phyloP scores from a whole-genome alignment of 192 early-diverging fungal species.

The Dimargaris cristalligena region DNA sequence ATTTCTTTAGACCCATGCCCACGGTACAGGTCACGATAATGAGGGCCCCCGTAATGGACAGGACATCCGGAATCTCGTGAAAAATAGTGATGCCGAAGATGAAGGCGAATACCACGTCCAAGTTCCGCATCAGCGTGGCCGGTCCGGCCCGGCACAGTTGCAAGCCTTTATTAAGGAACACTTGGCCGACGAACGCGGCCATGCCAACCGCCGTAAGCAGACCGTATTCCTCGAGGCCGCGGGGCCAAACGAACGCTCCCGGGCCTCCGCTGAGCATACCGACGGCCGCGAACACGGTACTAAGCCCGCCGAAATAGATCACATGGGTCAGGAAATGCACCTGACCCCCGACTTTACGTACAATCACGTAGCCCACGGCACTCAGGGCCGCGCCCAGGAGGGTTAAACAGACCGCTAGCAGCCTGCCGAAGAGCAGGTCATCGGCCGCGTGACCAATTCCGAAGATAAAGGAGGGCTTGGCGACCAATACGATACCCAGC shows the following conservation, averaged over 20 bases:
- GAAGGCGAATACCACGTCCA: slow-evolving; percentile 70
- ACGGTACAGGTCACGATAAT: slow-evolving; percentile 46
- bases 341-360: slow-evolving; percentile 50
- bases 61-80: slow-evolving; percentile 39
- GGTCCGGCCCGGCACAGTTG: slow-evolving; percentile 58
- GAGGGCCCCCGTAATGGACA: slow-evolving; percentile 35
- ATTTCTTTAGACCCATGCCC: slow-evolving; percentile 44
- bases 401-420: slow-evolving; percentile 29
- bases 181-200: slow-evolving; percentile 51
- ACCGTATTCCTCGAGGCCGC: slow-evolving; percentile 25
- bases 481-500: slow-evolving; percentile 42
- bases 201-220: slow-evolving; percentile 32
- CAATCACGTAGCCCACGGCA: slow-evolving; percentile 47
- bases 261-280: slow-evolving; percentile 7
- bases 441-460: slow-evolving; percentile 3
- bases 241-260: slow-evolving; percentile 22
- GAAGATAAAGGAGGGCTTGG: slow-evolving; percentile 35
- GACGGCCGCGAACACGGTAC: slow-evolving; percentile 29
- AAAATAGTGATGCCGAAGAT: slow-evolving; percentile 50
- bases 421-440: slow-evolving; percentile 8
- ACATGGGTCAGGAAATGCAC: slow-evolving; percentile 67
- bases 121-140: slow-evolving; percentile 61
- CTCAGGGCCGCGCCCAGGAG: slow-evolving; percentile 40
- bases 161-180: slow-evolving; percentile 53
- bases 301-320: slow-evolving; percentile 53